These are phyloP conservation scores for Castanea sativa DNA, from an alignment of 306 rosid genomes.

Conservation along the genomic window DNA sequence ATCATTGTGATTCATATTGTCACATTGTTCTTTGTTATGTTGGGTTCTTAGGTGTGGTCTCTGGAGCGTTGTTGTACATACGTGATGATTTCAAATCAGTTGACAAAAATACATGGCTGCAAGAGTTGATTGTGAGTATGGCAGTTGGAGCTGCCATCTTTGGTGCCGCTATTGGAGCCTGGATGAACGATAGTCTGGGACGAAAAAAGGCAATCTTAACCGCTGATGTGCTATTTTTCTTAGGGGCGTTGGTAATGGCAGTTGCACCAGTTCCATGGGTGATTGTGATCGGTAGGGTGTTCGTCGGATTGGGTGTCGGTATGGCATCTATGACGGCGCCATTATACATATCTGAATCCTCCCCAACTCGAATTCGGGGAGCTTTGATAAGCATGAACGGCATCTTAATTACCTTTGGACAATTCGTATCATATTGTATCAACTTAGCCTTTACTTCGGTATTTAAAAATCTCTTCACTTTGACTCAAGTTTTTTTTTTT, in stretches of 20 bases:
- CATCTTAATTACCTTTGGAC: constrained; percentile 78
- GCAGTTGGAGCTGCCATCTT: constrained; percentile 88
- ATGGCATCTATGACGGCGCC: constrained; percentile 94
- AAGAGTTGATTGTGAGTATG: constrained; percentile 87
- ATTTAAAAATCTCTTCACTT: neutral
- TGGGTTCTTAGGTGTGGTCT: constrained; percentile 64
- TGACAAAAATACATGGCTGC: constrained; percentile 76
- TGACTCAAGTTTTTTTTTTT: neutral
- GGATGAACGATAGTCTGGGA: constrained; percentile 75
- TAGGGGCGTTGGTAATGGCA: constrained; percentile 80
- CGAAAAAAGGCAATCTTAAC: constrained; percentile 52
- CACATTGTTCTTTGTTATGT: neutral
- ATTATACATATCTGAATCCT: constrained; percentile 79
- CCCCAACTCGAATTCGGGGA: constrained; percentile 84
- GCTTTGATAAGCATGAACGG: constrained; percentile 75
- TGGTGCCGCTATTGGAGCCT: constrained; percentile 93
- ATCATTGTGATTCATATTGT: no score
- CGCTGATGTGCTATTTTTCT: constrained; percentile 60
- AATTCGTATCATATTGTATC: constrained; percentile 70
- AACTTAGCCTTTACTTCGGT: constrained; percentile 80
- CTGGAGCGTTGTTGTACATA: constrained; percentile 87
- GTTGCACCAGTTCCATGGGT: constrained; percentile 62
- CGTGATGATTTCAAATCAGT: constrained; percentile 60
- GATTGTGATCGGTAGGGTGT: constrained; percentile 64
- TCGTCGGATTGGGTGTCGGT: constrained; percentile 89